Base-by-base conservation (phyloP, 805 yeast genomes). In the Teunomyces cretensis region DNA sequence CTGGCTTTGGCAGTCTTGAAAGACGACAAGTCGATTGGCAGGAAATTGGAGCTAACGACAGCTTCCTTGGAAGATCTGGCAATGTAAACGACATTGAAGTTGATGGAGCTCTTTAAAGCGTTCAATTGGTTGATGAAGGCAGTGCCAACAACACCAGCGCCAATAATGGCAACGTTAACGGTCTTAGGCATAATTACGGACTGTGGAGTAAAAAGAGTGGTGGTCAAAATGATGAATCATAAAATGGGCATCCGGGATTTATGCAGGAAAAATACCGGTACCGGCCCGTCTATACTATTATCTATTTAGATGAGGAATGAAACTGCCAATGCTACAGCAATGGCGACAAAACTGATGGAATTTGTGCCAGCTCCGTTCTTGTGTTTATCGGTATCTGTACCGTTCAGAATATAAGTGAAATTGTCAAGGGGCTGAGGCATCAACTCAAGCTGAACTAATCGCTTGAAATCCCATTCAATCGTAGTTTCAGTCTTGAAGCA, bases 81-180 rank as follows among this genome's bases (percentile, higher is more conserved):
- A 49, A 94, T 77, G 53, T 87, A 77, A 41, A 92, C 82, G 36
- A 94, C 86, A 55, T 89, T 86, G 74, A 84, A 88, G 30, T 73
- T 69, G 57, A 87, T 80, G 17, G 80, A 44, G n/a, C 84, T 65
- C 54, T 80, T 78, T 52, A 88, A 67, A 47, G 73, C 70, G 43
- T 78, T 74, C 60, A 92, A 79, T 72, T 92, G 99, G 67, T 78
- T 79, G 65, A 94, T 73, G 72, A 90, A 89, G 42, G 96, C 88
- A 19, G 94, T 78, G 48, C 99, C 99, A 50, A 94, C 98, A 42
- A 92, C 94, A 59, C 99, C 99, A 44, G 97, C 84, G 44, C 90
- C 89, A 49, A 67, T 70, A 42, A 72, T 71, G 35, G 77, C 77
- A 33, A 72, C 67, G 52, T 72, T 70, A 32, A 72, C 75, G 33